Base-by-base conservation (phyloP, 2,329 filamentous ascomycete genomes). In the Xylaria sp. region DNA sequence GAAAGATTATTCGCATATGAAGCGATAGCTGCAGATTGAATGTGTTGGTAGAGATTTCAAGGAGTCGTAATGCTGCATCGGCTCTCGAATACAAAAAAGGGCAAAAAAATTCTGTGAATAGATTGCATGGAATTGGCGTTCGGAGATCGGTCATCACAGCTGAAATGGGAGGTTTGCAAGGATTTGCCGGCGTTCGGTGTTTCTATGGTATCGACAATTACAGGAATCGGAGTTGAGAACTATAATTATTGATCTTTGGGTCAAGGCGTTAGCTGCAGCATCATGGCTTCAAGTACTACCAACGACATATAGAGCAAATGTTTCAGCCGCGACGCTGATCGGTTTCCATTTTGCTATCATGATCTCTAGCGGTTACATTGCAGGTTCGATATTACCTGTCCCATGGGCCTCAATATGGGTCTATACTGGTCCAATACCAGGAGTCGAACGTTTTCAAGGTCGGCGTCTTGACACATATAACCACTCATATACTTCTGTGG, bases 1-100 rank as follows among this genome's bases (percentile, higher is more conserved):
- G 77, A 90, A 93, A 81, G 92, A 73, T 41, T 73, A 69, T 25
- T 66, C 66, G 4, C 69, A 71, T 46, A 61, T 72, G 46, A 72
- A 70, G 53, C 70, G 71, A 6, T 71, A 68, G 60, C 2, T 43
- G 28, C 23, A 30, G 13, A 28, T 13, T 28, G n/a, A 20, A 9
- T 39, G 28, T n/a, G 2, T 39, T 30, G 23, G 10, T 23, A 10
- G 39, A 28, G 25, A 6, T 28, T 28, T 34, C 2, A 9, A 41
- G 12, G 20, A n/a, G 9, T 52, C 5, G 10, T 20, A 41, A 28
- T 55, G 15, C 18, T 23, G 12, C 28, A 10, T 34, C 32, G 41
- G 18, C 28, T 0, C 23, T 28, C 18, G 23, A 36, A 36, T 55
- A 48, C 43, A 59, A n/a, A n/a, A n/a, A n/a, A n/a, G n/a, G n/a